Conservation (phyloP, 202 grass and related monocot species). For the Carex arenaria region DNA sequence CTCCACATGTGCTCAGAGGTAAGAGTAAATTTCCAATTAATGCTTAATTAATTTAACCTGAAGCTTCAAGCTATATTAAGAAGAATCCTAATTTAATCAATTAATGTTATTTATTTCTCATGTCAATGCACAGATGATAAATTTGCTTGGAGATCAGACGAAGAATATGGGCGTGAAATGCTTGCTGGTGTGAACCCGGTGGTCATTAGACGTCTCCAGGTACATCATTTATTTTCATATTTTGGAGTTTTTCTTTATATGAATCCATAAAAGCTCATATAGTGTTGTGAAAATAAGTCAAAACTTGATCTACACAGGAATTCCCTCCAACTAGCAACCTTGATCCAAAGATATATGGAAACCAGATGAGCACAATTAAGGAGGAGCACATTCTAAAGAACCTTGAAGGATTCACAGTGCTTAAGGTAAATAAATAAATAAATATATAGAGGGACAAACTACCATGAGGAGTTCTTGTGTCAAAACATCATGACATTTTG, state of each 20-base stretch:
- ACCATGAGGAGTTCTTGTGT: neutral
- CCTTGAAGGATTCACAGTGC: conserved; percentile 55
- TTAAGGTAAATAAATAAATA: conserved; percentile 48
- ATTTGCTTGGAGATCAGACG: conserved; percentile 84
- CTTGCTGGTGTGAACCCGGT: conserved; percentile 91
- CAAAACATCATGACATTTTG: no score
- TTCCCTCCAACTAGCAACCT: conserved; percentile 76
- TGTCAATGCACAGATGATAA: conserved; percentile 34
- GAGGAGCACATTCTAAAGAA: conserved; percentile 56
- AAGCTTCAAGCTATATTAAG: neutral
- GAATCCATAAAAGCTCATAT: neutral
- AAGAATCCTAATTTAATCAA: neutral
- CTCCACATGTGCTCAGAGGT: conserved; percentile 73
- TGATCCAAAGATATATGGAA: conserved; percentile 48
- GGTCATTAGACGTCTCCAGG: conserved; percentile 53
- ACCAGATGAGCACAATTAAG: conserved; percentile 79
- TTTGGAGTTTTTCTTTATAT: neutral
- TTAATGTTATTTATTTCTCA: neutral
- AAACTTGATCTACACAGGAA: conserved; percentile 32
- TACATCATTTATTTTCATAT: neutral
- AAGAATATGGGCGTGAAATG: conserved; percentile 83
- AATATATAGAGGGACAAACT: neutral
- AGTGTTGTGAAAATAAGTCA: neutral
- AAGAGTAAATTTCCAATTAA: neutral
- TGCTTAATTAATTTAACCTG: neutral